A percentile compares a stretch with the other conserved stretches of the same genome.
These are phyloP conservation scores for Aspergillus cejpii DNA, from an alignment of 2,329 filamentous ascomycete species.

Conservation along the genomic window DNA sequence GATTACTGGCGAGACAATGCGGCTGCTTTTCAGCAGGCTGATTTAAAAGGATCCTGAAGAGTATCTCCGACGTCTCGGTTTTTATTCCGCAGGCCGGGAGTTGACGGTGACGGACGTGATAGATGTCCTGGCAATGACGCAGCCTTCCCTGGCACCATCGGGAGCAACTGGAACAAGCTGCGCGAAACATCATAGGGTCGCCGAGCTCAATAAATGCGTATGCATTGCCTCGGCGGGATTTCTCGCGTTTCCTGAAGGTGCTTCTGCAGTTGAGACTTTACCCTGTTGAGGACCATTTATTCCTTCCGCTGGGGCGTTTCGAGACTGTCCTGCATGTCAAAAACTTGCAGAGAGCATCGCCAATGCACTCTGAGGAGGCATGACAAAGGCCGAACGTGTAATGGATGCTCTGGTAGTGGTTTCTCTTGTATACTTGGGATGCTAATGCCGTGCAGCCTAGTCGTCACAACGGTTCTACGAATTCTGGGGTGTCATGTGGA, in stretches of 20 bases:
- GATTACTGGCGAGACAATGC: background rate
- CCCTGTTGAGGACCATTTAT: background rate
- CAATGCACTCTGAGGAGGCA: background rate
- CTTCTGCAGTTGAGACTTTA: background rate
- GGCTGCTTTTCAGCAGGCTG: background rate
- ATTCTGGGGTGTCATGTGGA: background rate
- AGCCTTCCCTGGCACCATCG: background rate
- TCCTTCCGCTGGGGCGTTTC: background rate
- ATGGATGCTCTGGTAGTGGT: background rate
- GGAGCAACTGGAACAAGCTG: background rate
- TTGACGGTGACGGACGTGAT: background rate
- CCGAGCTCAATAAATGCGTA: fast-evolving
- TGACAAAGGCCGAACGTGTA: background rate
- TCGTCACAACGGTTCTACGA: background rate
- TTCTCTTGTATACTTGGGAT: background rate
- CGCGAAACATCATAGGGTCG: background rate
- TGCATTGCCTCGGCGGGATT: background rate
- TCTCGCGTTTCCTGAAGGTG: background rate
- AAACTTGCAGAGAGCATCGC: background rate
- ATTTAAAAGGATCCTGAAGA: background rate
- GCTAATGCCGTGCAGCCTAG: background rate
- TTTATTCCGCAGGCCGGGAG: background rate
- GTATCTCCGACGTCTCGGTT: background rate
- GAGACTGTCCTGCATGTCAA: background rate
- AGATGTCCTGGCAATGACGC: background rate